A percentile compares a stretch with the other conserved stretches of the same genome.
These are phyloP conservation scores for Puccinia coronata DNA, from an alignment of 1,284 basidiomycete species.

Conservation along the genomic window DNA sequence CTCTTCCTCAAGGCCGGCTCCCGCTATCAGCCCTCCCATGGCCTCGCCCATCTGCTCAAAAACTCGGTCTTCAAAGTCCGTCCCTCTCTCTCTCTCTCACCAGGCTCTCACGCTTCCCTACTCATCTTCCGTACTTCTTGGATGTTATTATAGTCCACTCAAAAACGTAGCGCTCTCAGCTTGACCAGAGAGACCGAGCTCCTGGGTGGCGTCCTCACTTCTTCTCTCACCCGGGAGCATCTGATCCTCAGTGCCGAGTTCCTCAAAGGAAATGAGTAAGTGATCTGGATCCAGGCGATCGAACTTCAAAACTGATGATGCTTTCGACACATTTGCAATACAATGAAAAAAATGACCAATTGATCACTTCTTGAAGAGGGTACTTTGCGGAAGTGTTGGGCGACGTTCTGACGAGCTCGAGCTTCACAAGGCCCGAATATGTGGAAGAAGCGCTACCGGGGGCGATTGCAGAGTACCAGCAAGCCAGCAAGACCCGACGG, in stretches of 20 bases:
- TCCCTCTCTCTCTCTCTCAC: slow-evolving; percentile 27
- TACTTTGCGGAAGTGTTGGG: slow-evolving; percentile 85
- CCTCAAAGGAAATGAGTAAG: slow-evolving; percentile 92
- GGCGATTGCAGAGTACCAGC: slow-evolving; percentile 70
- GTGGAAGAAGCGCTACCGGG: slow-evolving; percentile 79
- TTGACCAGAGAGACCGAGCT: slow-evolving; percentile 90
- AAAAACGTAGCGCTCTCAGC: slow-evolving; percentile 81
- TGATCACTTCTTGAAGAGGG: slow-evolving; percentile 63
- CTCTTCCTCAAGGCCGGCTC: slow-evolving; percentile 87
- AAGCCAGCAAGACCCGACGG: slow-evolving; percentile 67
- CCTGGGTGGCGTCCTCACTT: slow-evolving; percentile 87
- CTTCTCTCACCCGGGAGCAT: slow-evolving; percentile 83
- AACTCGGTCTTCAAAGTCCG: slow-evolving; percentile 94
- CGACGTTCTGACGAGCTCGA: slow-evolving; percentile 76
- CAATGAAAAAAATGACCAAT: background rate
- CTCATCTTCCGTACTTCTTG: background rate
- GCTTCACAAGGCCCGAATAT: slow-evolving; percentile 82
- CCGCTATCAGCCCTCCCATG: slow-evolving; percentile 79
- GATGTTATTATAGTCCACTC: slow-evolving; percentile 67
- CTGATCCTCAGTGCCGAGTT: slow-evolving; percentile 92
- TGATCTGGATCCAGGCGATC: slow-evolving; percentile 54
- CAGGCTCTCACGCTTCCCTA: background rate
- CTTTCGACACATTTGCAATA: too few relatives aligned
- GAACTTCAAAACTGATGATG: background rate
- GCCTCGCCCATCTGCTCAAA: slow-evolving; percentile 86